Conservation (phyloP, 352 stramenopile genomes). For the Pelagophyceae sp. region DNA sequence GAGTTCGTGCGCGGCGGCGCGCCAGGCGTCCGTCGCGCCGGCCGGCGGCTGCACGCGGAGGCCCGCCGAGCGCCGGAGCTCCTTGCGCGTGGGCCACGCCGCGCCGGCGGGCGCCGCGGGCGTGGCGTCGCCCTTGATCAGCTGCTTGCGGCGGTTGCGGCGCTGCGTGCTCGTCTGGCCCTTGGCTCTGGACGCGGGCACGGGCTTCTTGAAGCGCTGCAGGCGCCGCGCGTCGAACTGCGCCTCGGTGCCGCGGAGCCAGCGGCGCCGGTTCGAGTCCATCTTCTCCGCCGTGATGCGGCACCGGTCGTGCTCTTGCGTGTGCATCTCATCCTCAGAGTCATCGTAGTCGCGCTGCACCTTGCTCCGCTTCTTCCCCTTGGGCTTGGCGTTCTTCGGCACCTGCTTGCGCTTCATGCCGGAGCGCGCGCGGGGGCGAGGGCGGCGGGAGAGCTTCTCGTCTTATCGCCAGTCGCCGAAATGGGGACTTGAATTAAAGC, state of each 20-base stretch:
- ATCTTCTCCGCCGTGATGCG: not conserved
- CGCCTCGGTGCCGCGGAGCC: not conserved
- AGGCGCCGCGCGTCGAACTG: not conserved
- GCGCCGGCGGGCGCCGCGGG: not conserved
- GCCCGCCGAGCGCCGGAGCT: not conserved
- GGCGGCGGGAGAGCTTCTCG: too few relatives aligned
- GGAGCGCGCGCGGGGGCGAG: too few relatives aligned
- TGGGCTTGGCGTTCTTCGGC: not conserved
- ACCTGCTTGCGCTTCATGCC: not conserved
- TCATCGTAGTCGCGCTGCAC: conserved; percentile 16
- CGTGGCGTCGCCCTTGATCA: not conserved
- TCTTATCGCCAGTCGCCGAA: too few relatives aligned
- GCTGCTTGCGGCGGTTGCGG: not conserved
- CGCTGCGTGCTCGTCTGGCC: not conserved
- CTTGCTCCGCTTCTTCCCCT: not conserved
- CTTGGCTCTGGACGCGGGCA: not conserved
- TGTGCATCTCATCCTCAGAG: not conserved
- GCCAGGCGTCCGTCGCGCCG: not conserved
- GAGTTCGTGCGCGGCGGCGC: not conserved
- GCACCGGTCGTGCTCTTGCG: not conserved
- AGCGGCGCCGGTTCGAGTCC: not conserved
- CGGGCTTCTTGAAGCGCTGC: not conserved
- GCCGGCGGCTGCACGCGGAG: not conserved
- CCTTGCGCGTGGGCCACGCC: not conserved
- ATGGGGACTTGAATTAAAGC: too few relatives aligned